phyloP scores from a whole-genome alignment of 805 yeast genomes.

The Candida adriatica region DNA sequence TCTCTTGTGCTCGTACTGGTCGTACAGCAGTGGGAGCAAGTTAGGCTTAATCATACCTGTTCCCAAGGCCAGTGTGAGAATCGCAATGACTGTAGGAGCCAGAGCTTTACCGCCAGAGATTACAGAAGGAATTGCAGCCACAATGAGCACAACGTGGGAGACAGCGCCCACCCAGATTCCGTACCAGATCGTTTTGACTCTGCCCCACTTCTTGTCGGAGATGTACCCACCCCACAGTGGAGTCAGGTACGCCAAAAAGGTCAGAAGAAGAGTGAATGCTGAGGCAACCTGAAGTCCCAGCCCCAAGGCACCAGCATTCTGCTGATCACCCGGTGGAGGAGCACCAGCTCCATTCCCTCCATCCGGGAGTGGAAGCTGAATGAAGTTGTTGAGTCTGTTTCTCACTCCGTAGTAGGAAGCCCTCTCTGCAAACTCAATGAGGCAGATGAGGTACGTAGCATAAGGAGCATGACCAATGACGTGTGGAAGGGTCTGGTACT shows the following conservation, averaged over 20 bases:
- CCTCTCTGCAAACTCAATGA: slow-evolving; percentile 77
- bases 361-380: slow-evolving; percentile 45
- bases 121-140: slow-evolving; percentile 58
- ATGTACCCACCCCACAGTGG: slow-evolving; percentile 73
- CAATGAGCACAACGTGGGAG: slow-evolving; percentile 58
- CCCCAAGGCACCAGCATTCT: slow-evolving; percentile 46
- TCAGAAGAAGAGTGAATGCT: slow-evolving; percentile 70
- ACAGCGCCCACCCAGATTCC: slow-evolving; percentile 52
- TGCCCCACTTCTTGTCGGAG: slow-evolving; percentile 71
- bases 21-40: slow-evolving; percentile 64
- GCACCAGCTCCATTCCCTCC: slow-evolving; percentile 32
- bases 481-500: slow-evolving; percentile 27
- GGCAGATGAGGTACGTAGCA: slow-evolving; percentile 43
- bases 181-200: slow-evolving; percentile 57
- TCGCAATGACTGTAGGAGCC: slow-evolving; percentile 47
- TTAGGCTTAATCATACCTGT: slow-evolving; percentile 80
- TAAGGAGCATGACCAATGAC: slow-evolving; percentile 42
- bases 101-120: slow-evolving; percentile 44
- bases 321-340: slow-evolving; percentile 17
- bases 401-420: slow-evolving; percentile 75
- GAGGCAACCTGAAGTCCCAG: slow-evolving; percentile 58
- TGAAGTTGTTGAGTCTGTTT: slow-evolving; percentile 73
- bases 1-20: slow-evolving; percentile 56
- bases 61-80: slow-evolving; percentile 57
- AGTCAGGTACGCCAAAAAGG: slow-evolving; percentile 77